Percentiles rank a stretch among this genome's conserved stretches.
These are phyloP conservation scores for Vitis hybrid DNA, from an alignment of 177 flowering plant species.

Conservation along the genomic window DNA sequence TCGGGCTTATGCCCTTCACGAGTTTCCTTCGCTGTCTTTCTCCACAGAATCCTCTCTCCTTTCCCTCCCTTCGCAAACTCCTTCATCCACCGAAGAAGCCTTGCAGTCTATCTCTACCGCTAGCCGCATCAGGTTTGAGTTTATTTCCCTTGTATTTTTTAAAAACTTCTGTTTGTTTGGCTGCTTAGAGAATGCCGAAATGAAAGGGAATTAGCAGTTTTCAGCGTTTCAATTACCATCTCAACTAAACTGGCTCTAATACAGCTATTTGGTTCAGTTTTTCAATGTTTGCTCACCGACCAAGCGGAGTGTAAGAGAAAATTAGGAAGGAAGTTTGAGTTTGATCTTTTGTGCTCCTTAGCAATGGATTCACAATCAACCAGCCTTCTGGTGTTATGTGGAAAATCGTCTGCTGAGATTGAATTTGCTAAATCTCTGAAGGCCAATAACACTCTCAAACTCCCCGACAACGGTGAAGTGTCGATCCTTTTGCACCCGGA, in stretches of 20 bases:
- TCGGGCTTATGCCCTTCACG: conserved; percentile 2
- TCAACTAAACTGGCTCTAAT: too few species aligned
- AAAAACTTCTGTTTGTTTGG: background rate
- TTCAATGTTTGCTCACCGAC: background rate
- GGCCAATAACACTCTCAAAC: conserved; percentile 33
- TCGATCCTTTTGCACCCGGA: conserved; percentile 42
- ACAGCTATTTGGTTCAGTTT: background rate
- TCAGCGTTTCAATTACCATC: too few species aligned
- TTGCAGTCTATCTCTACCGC: background rate
- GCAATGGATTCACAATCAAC: conserved; percentile 36
- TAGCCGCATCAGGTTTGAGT: conserved; percentile 14
- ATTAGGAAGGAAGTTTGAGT: background rate
- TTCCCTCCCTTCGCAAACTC: background rate
- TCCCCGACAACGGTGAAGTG: conserved; percentile 37
- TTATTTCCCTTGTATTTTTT: background rate
- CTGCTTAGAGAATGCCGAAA: background rate
- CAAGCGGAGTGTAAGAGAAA: background rate
- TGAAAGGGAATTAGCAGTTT: too few species aligned
- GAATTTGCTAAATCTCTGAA: conserved; percentile 43
- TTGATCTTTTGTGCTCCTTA: conserved; percentile 1
- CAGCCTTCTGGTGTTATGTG: conserved; percentile 38
- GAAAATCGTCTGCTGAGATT: conserved; percentile 45
- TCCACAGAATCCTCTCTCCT: background rate
- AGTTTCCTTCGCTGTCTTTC: conserved; percentile 2
- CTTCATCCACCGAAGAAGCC: background rate